Conservation (phyloP, 2,329 filamentous ascomycete species). For the Colletotrichum abscissum region DNA sequence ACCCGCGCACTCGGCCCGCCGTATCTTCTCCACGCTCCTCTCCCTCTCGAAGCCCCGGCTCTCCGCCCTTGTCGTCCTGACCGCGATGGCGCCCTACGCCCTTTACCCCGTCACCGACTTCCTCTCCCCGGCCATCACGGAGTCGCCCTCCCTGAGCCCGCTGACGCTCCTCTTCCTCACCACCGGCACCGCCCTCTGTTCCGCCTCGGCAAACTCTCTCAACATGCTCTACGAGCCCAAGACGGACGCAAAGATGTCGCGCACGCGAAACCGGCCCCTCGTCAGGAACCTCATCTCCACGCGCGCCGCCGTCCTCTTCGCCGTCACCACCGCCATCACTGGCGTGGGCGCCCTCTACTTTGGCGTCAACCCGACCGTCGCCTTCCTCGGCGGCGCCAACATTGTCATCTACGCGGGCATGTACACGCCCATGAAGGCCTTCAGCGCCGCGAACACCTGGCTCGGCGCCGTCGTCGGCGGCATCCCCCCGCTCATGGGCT, state of each 20-base stretch:
- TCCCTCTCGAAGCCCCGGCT: slow-evolving; percentile 96
- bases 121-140: slow-evolving; percentile 73
- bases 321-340: slow-evolving; percentile 74
- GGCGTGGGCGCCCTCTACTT: slow-evolving; percentile 83
- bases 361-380: slow-evolving; percentile 94
- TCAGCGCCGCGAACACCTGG: slow-evolving; percentile 93
- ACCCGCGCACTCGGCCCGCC: slow-evolving; percentile 65
- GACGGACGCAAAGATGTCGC: slow-evolving; percentile 91
- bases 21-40: slow-evolving; percentile 82
- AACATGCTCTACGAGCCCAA: slow-evolving; percentile 97
- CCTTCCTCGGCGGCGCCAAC: slow-evolving; percentile 85
- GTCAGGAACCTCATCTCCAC: slow-evolving; percentile 83
- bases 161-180: slow-evolving; percentile 94
- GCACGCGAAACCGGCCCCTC: slow-evolving; percentile 91
- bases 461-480: slow-evolving; percentile 91
- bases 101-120: slow-evolving; percentile 93
- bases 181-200: slow-evolving; percentile 86
- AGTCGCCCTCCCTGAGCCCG: slow-evolving; percentile 85
- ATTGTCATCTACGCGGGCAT: slow-evolving; percentile 90
- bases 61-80: slow-evolving; percentile 89
- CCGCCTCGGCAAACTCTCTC: slow-evolving; percentile 90
- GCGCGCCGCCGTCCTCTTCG: slow-evolving; percentile 81
- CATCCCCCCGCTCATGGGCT: slow-evolving; percentile 97
- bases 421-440: slow-evolving; percentile 92
- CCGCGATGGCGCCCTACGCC: slow-evolving; percentile 90